These are phyloP conservation scores for Stephania cephalantha DNA, from an alignment of 164 flowering plant genomes.

Conservation along the genomic window DNA sequence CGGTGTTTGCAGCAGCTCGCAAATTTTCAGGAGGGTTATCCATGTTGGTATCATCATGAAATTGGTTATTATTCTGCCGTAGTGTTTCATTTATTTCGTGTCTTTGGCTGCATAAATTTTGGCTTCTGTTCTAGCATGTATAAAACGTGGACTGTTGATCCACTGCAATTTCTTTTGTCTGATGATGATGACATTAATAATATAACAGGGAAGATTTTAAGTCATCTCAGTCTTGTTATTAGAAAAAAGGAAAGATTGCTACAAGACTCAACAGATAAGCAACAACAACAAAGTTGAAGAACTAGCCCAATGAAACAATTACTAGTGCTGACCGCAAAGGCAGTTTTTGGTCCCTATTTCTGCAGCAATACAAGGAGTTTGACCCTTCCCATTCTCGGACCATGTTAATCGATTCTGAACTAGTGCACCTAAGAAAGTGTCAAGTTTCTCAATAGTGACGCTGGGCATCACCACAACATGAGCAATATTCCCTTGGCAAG, in stretches of 20 bases:
- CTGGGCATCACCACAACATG: slow-evolving; percentile 96
- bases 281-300: slow-evolving; percentile 3
- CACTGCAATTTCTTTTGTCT: too few species aligned
- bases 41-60: too few species aligned
- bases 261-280: not conserved
- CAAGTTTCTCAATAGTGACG: slow-evolving; percentile 69
- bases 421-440: slow-evolving; percentile 60
- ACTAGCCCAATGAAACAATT: slow-evolving; percentile 10
- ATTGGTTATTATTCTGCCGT: too few species aligned
- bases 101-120: too few species aligned
- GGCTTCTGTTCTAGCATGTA: too few species aligned
- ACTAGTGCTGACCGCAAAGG: slow-evolving; percentile 52
- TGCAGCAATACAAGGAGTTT: slow-evolving; percentile 61
- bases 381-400: slow-evolving; percentile 51
- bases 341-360: slow-evolving; percentile 70
- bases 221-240: not conserved
- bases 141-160: too few species aligned
- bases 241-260: not conserved
- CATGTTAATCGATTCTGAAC: slow-evolving; percentile 46
- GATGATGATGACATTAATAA: not conserved
- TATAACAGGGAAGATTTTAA: not conserved
- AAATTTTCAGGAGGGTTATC: too few species aligned
- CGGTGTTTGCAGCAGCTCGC: too few species aligned
- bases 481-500: slow-evolving; percentile 89
- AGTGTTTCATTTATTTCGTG: too few species aligned